Evolutionary conservation across 2,329 filamentous ascomycete genomes (phyloP), one percentile per base, ranked within the genome.

Genomic region (Aspergillus ochraceoroseus): DNA sequence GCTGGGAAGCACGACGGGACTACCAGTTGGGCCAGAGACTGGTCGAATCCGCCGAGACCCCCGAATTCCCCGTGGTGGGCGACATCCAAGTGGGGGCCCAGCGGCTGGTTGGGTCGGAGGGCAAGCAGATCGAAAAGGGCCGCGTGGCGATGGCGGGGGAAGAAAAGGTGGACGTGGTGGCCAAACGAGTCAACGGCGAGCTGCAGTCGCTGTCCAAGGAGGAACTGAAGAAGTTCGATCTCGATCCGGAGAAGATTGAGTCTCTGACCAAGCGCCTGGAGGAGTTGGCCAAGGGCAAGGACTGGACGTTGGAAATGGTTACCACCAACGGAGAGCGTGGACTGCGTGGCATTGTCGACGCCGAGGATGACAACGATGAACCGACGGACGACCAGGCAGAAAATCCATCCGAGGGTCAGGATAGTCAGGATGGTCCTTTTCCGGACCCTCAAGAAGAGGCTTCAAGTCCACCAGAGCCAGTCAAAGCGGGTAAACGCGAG

Each of bases 301-400:
- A 80, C 11, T 95, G 88, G 87, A 84, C 81, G 54, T 69, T 95
- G 44, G 85, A 92, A 62, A 72, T 92, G 9, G 77, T 92, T 1
- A 83, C 92, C 55, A 72, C 79, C 7, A 76, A 82, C 1, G 73
- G 76, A 3, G 73, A 76, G 14, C 68, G 77, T 46, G 82, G 87
- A 57, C 77, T 90, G 27, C 70, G 83, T 30, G 85, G 83, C 0
- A 77, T 85, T 28, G 75, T 90, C 11, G 80, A 83, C 18, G 66
- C 76, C 8, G 73, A 73, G 2, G 74, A 76, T 1, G 71, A 76
- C 0, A 70, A 73, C 40, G 32, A 25, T 27, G 11, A 14, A 23
- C 35, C 49, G 43, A 25, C 46, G 55, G 48, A 14, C 36, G 55
- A 39, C 12, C 30, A 47, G 30, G 39, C 43, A 26, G 32, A 42